phyloP scores from a whole-genome alignment of 441 rosid species.

The Corymbia citriodora region DNA sequence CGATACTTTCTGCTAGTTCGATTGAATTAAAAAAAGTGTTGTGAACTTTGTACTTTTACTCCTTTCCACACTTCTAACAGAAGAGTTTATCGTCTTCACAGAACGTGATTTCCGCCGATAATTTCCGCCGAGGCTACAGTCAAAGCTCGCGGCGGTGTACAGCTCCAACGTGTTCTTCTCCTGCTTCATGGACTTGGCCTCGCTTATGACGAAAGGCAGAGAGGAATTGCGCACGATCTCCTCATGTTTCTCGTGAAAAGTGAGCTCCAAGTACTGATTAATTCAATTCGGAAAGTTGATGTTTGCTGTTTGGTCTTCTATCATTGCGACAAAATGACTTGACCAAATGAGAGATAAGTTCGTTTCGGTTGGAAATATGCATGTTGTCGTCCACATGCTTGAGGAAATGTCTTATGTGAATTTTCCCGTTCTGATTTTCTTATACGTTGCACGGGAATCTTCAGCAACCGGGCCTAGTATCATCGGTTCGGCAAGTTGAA shows the following conservation, averaged over 20 bases:
- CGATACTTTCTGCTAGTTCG: too few relatives aligned
- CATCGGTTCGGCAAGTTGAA: too few relatives aligned
- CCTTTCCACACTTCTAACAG: too few relatives aligned
- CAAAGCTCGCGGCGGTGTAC: slow-evolving; percentile 22
- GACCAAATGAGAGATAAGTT: neutral
- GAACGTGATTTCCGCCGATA: neutral
- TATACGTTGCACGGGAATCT: too few relatives aligned
- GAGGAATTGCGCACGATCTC: slow-evolving; percentile 34
- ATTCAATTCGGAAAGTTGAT: neutral
- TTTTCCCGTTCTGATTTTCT: neutral
- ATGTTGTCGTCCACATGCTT: neutral
- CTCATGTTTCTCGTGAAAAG: slow-evolving; percentile 40
- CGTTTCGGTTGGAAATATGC: neutral
- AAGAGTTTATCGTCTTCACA: too few relatives aligned
- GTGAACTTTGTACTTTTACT: too few relatives aligned
- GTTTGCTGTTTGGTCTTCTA: neutral
- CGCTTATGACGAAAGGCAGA: slow-evolving; percentile 26
- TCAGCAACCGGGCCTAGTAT: too few relatives aligned
- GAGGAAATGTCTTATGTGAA: neutral
- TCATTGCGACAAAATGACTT: neutral
- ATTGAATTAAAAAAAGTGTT: too few relatives aligned
- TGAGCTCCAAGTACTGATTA: slow-evolving; percentile 34
- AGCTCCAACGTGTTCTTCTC: slow-evolving; percentile 34
- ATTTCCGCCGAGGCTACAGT: neutral
- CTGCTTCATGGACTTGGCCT: slow-evolving; percentile 22